phyloP scores from a whole-genome alignment of 2,329 filamentous ascomycete species.

The Colletotrichum melonis region DNA sequence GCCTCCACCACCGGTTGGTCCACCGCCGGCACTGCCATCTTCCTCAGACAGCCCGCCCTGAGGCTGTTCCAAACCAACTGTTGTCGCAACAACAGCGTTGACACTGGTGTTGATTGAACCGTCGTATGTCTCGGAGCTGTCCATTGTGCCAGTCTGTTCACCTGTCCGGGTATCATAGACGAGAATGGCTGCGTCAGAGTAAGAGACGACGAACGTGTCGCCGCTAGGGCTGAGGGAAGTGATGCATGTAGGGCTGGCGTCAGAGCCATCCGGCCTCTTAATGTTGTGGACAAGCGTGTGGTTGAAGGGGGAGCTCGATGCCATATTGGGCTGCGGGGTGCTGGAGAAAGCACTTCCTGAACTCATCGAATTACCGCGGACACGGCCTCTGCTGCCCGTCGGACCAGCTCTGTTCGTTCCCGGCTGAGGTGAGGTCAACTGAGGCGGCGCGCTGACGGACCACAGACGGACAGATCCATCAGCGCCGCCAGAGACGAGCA shows the following conservation, averaged over 20 bases:
- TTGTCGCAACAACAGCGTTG: conserved; percentile 91
- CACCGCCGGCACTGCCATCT: conserved; percentile 74
- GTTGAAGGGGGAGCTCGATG: conserved; percentile 87
- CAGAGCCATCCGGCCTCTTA: conserved; percentile 70
- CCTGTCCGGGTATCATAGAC: conserved; percentile 94
- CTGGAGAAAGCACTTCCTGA: conserved; percentile 93
- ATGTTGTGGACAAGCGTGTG: conserved; percentile 92
- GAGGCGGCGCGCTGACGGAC: conserved; percentile 92
- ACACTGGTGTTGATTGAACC: conserved; percentile 83
- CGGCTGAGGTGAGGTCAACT: conserved; percentile 83
- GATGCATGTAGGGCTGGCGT: conserved; percentile 89
- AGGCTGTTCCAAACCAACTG: conserved; percentile 81
- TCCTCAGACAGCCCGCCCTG: conserved; percentile 75
- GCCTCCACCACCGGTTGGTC: conserved; percentile 78
- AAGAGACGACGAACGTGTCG: conserved; percentile 92
- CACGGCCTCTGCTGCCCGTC: conserved; percentile 73
- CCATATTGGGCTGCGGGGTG: conserved; percentile 88
- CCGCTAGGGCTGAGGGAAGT: conserved; percentile 86
- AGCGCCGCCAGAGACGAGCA: conserved; percentile 91
- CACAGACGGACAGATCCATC: conserved; percentile 94
- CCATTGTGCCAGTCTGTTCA: conserved; percentile 93
- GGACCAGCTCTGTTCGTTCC: conserved; percentile 69
- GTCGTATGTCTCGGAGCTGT: conserved; percentile 93
- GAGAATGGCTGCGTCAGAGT: conserved; percentile 88
- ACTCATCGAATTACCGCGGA: conserved; percentile 91